phyloP scores from a whole-genome alignment of 2,329 filamentous ascomycete species.

The Colletotrichum sp. region DNA sequence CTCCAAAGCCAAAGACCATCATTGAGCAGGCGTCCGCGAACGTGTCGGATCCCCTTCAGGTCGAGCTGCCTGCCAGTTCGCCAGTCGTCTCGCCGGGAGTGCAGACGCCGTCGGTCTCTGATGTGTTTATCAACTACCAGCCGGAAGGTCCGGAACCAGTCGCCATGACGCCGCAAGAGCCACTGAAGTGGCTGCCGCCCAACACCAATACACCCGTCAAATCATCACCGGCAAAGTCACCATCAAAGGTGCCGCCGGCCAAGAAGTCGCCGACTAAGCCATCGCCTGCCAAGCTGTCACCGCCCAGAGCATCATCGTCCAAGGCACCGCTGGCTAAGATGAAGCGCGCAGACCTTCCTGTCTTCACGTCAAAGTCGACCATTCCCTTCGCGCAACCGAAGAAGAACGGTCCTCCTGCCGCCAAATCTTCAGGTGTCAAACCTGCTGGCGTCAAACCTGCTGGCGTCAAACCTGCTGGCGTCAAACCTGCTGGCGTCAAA shows the following conservation, averaged over 20 bases:
- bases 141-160: slow-evolving; percentile 55
- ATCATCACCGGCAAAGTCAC: slow-evolving; percentile 2
- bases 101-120: slow-evolving; percentile 26
- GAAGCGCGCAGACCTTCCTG: slow-evolving; percentile 41
- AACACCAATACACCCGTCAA: slow-evolving; percentile 41
- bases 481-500: not conserved
- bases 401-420: not conserved
- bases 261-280: slow-evolving; percentile 39
- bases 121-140: slow-evolving; percentile 60
- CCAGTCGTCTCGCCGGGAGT: slow-evolving; percentile 28
- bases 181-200: slow-evolving; percentile 58
- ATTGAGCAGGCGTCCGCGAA: not conserved
- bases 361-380: slow-evolving; percentile 46
- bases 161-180: slow-evolving; percentile 39
- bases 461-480: not conserved
- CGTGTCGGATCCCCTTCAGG: slow-evolving; percentile 25
- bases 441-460: not conserved
- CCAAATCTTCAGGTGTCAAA: not conserved
- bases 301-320: slow-evolving; percentile 11
- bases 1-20: slow-evolving; percentile 3
- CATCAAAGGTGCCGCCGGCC: slow-evolving; percentile 34
- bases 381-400: slow-evolving; percentile 50
- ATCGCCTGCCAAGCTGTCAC: slow-evolving; percentile 37
- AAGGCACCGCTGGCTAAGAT: slow-evolving; percentile 21
- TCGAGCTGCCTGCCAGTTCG: slow-evolving; percentile 32